Conservation (phyloP, 805 yeast species). For the Kazachstania taianensis region DNA sequence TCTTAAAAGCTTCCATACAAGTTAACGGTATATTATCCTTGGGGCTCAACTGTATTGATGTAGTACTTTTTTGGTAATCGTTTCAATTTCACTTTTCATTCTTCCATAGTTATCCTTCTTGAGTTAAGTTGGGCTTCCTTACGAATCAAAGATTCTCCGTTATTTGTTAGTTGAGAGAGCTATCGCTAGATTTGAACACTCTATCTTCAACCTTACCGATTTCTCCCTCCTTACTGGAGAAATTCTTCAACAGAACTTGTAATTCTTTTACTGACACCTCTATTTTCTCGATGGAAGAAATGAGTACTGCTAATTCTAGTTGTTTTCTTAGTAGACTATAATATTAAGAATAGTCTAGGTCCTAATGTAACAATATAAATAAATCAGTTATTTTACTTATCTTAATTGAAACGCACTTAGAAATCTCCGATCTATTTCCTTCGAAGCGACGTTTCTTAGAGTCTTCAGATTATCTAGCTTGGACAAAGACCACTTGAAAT, state of each 20-base stretch:
- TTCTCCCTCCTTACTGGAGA: too few relatives aligned
- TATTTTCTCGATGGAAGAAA: slow-evolving; percentile 17
- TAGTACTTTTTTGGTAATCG: too few relatives aligned
- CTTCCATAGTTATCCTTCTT: slow-evolving; percentile 3
- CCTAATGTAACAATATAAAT: too few relatives aligned
- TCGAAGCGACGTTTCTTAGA: slow-evolving; percentile 35
- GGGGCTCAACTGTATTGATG: too few relatives aligned
- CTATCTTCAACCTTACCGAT: too few relatives aligned
- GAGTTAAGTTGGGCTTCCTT: slow-evolving; percentile 40
- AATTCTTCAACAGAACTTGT: slow-evolving; percentile 32
- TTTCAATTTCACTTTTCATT: slow-evolving; percentile 15
- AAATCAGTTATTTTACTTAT: too few relatives aligned
- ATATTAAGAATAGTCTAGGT: too few relatives aligned
- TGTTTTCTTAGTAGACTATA: too few relatives aligned
- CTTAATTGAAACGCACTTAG: too few relatives aligned
- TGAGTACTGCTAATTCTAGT: too few relatives aligned
- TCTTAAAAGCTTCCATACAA: too few relatives aligned
- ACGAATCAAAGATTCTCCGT: slow-evolving; percentile 33
- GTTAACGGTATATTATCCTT: too few relatives aligned
- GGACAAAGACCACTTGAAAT: slow-evolving; percentile 62
- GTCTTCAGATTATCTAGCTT: slow-evolving; percentile 48
- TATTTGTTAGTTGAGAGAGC: slow-evolving; percentile 23
- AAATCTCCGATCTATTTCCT: slow-evolving; percentile 42
- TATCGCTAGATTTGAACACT: slow-evolving; percentile 19
- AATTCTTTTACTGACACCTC: slow-evolving; percentile 32